Conservation (phyloP, 495 filamentous ascomycete species). For the Lasiosphaeriaceae sp. region DNA sequence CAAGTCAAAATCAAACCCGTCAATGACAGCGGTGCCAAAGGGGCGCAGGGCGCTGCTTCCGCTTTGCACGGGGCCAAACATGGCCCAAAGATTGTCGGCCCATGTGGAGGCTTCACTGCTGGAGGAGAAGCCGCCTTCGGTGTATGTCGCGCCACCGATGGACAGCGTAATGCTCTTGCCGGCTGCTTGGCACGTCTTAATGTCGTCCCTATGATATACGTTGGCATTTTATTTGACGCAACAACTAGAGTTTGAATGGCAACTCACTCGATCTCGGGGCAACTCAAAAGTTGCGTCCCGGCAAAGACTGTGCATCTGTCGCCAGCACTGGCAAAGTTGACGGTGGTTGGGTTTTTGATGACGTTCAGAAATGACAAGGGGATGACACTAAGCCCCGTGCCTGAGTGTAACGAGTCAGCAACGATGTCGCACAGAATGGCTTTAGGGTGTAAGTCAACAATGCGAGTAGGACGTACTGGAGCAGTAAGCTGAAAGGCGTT, state of each 20-base stretch:
- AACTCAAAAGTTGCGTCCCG: conserved; percentile 53
- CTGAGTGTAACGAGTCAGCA: conserved; percentile 12
- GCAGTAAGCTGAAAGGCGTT: conserved; percentile 49
- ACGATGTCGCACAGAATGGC: not conserved
- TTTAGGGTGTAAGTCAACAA: not conserved
- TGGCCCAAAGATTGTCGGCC: conserved; percentile 62
- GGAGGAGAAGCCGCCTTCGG: conserved; percentile 57
- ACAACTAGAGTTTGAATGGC: not conserved
- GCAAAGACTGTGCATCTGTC: conserved; percentile 55
- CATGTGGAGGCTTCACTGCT: conserved; percentile 47
- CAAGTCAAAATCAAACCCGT: conserved; percentile 73
- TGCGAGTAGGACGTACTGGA: conserved; percentile 39
- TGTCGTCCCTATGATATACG: conserved; percentile 42
- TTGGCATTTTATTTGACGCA: not conserved
- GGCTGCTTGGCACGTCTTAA: conserved; percentile 57
- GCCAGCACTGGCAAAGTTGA: conserved; percentile 60
- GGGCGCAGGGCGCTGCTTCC: conserved; percentile 47
- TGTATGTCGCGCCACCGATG: conserved; percentile 62
- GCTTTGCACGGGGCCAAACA: conserved; percentile 54
- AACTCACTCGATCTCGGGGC: conserved; percentile 59
- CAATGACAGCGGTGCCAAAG: conserved; percentile 59
- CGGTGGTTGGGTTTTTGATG: conserved; percentile 48
- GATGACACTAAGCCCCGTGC: conserved; percentile 43
- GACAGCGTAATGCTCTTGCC: conserved; percentile 67
- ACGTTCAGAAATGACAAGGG: conserved; percentile 58